phyloP scores from a whole-genome alignment of 208 protist species.

The Acanthamoeba culbertsoni region DNA sequence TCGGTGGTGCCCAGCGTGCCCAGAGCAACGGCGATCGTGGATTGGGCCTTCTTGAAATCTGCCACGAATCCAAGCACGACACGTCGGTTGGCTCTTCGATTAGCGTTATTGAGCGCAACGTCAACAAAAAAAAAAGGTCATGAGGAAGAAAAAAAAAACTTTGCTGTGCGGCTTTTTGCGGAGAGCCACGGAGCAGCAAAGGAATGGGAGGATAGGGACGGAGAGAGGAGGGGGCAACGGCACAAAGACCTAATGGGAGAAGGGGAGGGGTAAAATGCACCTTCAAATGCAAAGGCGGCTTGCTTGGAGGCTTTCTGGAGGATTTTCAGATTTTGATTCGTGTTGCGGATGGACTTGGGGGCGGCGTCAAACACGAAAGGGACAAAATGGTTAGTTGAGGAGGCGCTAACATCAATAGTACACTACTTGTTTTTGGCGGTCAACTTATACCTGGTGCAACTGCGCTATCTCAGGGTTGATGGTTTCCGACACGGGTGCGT shows the following conservation, averaged over 20 bases:
- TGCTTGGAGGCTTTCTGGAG: slow-evolving; percentile 33
- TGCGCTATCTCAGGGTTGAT: slow-evolving; percentile 1
- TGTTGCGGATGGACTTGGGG: background rate
- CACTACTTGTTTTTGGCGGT: no score
- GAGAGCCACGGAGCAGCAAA: no score
- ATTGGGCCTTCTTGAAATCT: slow-evolving; percentile 50
- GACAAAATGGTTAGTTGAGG: background rate
- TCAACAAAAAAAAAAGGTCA: background rate
- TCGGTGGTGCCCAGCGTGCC: background rate
- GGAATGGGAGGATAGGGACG: no score
- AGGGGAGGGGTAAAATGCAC: background rate
- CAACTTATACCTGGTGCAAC: background rate
- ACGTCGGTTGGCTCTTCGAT: no score
- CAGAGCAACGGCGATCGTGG: background rate
- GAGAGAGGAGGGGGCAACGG: background rate
- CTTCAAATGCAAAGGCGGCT: slow-evolving; percentile 19
- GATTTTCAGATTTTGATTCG: slow-evolving; percentile 40
- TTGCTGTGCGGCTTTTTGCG: no score
- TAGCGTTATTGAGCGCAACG: no score
- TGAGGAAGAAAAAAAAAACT: background rate
- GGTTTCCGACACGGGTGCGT: background rate
- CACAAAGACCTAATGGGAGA: no score
- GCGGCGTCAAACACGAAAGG: background rate
- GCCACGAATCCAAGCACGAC: background rate
- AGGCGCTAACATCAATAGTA: no score